These are phyloP conservation scores for Pseudocercospora crystallina DNA, from an alignment of 2,329 filamentous ascomycete genomes.

Conservation along the genomic window DNA sequence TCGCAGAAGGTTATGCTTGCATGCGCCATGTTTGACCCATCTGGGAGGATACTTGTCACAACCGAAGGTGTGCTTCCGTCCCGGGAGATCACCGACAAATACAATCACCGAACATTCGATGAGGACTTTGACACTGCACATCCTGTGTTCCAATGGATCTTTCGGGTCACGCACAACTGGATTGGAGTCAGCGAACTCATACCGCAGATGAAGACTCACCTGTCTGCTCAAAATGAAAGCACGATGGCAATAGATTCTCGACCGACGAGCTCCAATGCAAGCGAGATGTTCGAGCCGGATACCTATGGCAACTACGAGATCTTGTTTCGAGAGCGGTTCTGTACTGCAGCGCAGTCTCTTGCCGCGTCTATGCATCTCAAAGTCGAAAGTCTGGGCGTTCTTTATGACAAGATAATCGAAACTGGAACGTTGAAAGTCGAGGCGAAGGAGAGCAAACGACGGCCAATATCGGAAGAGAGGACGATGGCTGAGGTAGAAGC, in stretches of 20 bases:
- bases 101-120: slow-evolving; percentile 63
- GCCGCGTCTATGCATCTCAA: slow-evolving; percentile 58
- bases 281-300: slow-evolving; percentile 51
- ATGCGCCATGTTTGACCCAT: slow-evolving; percentile 65
- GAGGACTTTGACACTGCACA: slow-evolving; percentile 76
- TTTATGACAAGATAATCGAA: slow-evolving; percentile 40
- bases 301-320: slow-evolving; percentile 69
- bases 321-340: slow-evolving; percentile 81
- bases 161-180: slow-evolving; percentile 79
- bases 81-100: slow-evolving; percentile 76
- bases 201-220: slow-evolving; percentile 68
- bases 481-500: slow-evolving; percentile 40
- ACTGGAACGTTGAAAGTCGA: slow-evolving; percentile 32
- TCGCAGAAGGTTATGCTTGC: slow-evolving; percentile 57
- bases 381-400: slow-evolving; percentile 35
- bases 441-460: slow-evolving; percentile 18
- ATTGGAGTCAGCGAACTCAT: slow-evolving; percentile 65
- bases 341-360: slow-evolving; percentile 72
- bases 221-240: slow-evolving; percentile 48
- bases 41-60: slow-evolving; percentile 67
- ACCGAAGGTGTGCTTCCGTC: slow-evolving; percentile 68
- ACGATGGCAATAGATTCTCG: slow-evolving; percentile 33
- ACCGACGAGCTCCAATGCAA: slow-evolving; percentile 31
- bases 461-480: slow-evolving; percentile 10
- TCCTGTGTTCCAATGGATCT: slow-evolving; percentile 84